Base-by-base conservation (phyloP, 2,329 filamentous ascomycete genomes). In the Alternaria longipes region DNA sequence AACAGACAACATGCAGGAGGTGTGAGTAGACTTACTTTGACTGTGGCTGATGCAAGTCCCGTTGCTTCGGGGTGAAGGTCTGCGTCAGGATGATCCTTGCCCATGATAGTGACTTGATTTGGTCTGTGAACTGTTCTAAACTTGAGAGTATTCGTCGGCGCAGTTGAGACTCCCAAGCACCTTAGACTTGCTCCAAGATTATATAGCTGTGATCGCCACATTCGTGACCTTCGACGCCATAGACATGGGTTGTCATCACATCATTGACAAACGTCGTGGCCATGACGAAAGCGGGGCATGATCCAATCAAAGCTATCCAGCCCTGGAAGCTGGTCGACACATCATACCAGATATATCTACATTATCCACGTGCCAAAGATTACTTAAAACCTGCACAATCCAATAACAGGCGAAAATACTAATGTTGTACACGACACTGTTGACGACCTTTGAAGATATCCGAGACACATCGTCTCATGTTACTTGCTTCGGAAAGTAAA, bases 11-110 rank as follows among this genome's bases (percentile, higher is more conserved):
- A 24, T 11, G 3, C 8, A 8, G 7, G 12, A 47, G 52, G 38
- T 3, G 24, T 2, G 16, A 4, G 16, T 26, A 41, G 12, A 9
- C 54, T 30, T 55, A 73, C 74, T 45, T 77, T 73, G 18, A 78
- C 78, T 5, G 66, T 77, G 14, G 59, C 52, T 20, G 67, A 62
- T 34, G 78, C 77, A 0, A 69, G 66, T 8, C 75, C 77, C 1
- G 77, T 78, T 7, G 77, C 75, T 38, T 74, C 68, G 14, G 76
- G 76, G 52, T 79, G 67, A 24, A 79, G 63, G 52, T 78, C 68
- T 9, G 77, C 71, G 57, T 78, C 75, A 46, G 77, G 77, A 54
- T 79, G 75, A 34, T 74, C 69, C 68, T 72, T 71, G 30, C 66
- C 68, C 74, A 76, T 77, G 28, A 11, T 69, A 58, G 47, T 30